phyloP scores from a whole-genome alignment of 2,329 filamentous ascomycete genomes.

The Nothophaeocryptopus gaeumannii region DNA sequence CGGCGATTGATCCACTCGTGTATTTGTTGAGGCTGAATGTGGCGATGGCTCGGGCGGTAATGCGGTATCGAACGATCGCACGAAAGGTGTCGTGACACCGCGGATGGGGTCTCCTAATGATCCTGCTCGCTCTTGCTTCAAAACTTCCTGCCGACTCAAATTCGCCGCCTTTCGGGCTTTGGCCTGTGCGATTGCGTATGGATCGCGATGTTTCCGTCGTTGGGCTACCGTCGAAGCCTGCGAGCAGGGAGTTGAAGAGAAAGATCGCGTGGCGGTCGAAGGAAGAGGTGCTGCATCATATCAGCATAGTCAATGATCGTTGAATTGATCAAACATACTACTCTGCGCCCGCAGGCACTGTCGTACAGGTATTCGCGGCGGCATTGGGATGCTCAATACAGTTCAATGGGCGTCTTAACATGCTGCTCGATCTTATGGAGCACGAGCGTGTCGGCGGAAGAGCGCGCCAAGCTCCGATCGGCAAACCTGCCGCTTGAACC shows the following conservation, averaged over 20 bases:
- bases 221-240: conserved; percentile 57
- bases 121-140: conserved; percentile 63
- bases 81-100: conserved; percentile 75
- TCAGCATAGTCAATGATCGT: conserved; percentile 4
- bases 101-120: conserved; percentile 74
- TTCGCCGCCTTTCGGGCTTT: conserved; percentile 82
- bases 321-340: conserved; percentile 29
- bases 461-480: no score
- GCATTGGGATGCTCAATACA: conserved; percentile 36
- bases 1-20: conserved; percentile 11
- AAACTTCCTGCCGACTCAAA: conserved; percentile 67
- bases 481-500: not conserved
- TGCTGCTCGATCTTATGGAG: no score
- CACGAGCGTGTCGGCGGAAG: no score
- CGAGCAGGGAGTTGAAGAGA: conserved; percentile 64
- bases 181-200: conserved; percentile 77
- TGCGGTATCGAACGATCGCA: conserved; percentile 73
- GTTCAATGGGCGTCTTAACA: no score
- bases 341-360: conserved; percentile 43
- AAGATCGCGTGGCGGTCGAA: conserved; percentile 33
- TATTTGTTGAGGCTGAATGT: conserved; percentile 21
- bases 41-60: conserved; percentile 35
- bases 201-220: conserved; percentile 68
- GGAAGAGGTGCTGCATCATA: conserved; percentile 12
- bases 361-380: conserved; percentile 46